Evolutionary conservation across 2,329 filamentous ascomycete genomes (phyloP).

Genomic region (Pyricularia sp.): DNA sequence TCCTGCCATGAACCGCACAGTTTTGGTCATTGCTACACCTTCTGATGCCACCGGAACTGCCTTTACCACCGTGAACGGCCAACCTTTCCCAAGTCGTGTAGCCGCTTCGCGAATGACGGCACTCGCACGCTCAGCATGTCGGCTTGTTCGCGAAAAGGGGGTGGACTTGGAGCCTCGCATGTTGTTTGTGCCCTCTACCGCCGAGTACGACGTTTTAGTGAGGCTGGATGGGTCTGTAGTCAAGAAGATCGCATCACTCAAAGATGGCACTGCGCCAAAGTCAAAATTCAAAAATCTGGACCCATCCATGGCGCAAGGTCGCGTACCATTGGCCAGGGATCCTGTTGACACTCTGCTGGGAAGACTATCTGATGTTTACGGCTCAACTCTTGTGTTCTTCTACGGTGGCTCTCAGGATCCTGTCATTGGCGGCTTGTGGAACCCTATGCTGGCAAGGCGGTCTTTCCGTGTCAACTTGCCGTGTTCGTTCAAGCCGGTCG

Average conservation of each 20-base stretch:
- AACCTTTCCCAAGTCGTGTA: conserved; percentile 59
- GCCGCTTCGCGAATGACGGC: conserved; percentile 75
- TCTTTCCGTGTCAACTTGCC: conserved; percentile 62
- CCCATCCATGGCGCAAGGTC: conserved; percentile 36
- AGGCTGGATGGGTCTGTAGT: conserved; percentile 51
- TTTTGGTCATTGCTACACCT: conserved; percentile 73
- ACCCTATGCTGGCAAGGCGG: conserved; percentile 42
- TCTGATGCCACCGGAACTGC: conserved; percentile 68
- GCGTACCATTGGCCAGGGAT: conserved; percentile 44
- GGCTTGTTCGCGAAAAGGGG: conserved; percentile 44
- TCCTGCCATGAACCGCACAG: conserved; percentile 74
- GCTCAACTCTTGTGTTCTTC: conserved; percentile 70
- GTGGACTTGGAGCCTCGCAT: conserved; percentile 41
- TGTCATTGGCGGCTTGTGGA: conserved; percentile 50
- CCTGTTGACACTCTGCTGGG: conserved; percentile 53
- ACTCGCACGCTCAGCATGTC: conserved; percentile 67
- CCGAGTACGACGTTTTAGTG: conserved; percentile 82
- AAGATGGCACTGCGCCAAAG: conserved; percentile 19
- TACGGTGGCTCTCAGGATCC: conserved; percentile 47
- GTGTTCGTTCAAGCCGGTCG: conserved; percentile 54
- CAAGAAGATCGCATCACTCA: conserved; percentile 25
- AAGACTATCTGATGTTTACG: conserved; percentile 60
- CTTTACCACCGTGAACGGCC: conserved; percentile 59
- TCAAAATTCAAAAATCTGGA: conserved; percentile 73
- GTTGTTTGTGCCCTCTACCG: conserved; percentile 64